These are phyloP conservation scores for Pythium sukuiense DNA, from an alignment of 352 stramenopile species.

Conservation along the genomic window DNA sequence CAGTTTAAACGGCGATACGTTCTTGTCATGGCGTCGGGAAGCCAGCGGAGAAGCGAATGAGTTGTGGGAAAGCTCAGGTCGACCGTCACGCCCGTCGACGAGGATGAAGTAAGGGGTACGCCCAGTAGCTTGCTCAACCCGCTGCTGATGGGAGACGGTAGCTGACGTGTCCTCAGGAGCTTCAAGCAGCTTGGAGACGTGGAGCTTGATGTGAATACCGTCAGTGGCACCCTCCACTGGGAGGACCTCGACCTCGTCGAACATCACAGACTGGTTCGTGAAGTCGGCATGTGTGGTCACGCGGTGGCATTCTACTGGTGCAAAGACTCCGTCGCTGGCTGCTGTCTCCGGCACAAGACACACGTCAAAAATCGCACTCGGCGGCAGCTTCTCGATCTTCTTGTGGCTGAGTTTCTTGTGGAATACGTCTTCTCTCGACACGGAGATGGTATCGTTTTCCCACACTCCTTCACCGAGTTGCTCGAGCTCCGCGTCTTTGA, in stretches of 20 bases:
- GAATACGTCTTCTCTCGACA: slow-evolving; percentile 68
- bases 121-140: slow-evolving; percentile 23
- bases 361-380: slow-evolving; percentile 71
- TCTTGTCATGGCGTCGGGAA: slow-evolving; percentile 16
- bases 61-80: slow-evolving; percentile 38
- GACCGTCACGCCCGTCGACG: slow-evolving; percentile 47
- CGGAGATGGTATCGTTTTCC: slow-evolving; percentile 71
- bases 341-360: slow-evolving; percentile 75
- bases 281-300: slow-evolving; percentile 76
- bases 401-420: slow-evolving; percentile 52
- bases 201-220: slow-evolving; percentile 45
- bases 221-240: slow-evolving; percentile 46
- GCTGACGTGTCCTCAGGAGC: slow-evolving; percentile 17
- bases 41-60: slow-evolving; percentile 26
- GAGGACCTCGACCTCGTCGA: slow-evolving; percentile 51
- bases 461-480: slow-evolving; percentile 63
- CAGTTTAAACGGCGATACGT: slow-evolving; percentile 31
- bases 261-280: slow-evolving; percentile 63
- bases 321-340: slow-evolving; percentile 65
- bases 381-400: slow-evolving; percentile 57
- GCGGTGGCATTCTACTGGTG: slow-evolving; percentile 37
- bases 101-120: slow-evolving; percentile 67
- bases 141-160: background rate
- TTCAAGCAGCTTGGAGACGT: slow-evolving; percentile 54
- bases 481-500: slow-evolving; percentile 59